Evolutionary conservation across 331 rosid species (phyloP), one percentile per base, ranked within the genome.

Genomic region (Quercus lobata): DNA sequence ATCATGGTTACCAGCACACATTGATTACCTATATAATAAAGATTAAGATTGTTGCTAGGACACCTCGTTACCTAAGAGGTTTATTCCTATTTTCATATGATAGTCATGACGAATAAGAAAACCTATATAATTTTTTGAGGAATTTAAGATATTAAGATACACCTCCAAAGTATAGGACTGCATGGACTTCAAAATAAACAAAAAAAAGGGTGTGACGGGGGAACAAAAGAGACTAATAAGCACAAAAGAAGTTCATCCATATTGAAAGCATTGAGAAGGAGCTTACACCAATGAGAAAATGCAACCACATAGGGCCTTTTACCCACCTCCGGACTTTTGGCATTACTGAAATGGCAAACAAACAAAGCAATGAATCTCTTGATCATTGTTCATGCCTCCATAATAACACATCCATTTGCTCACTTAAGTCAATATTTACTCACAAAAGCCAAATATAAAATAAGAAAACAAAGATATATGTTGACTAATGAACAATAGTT

Each of bases 291-390:
- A 92, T 46, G 70, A 94, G 88, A 85, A 92, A 94, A 85, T 94
- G 98, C 84, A 94, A 62, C 97, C 97, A 94, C 97, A 94, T 94
- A 6, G 97, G 94, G 72, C 98, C 98, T 84, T 91, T 94, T 52
- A 91, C 82, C 54, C 56, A 70, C 77, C 89, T 88, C 74, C 69
- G 89, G 66, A 94, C 92, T 71, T 83, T 74, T 34, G 98, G 98
- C 97, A 94, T 92, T 84, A 94, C 98, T 92, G 92, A 88, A 90
- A 18, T 27, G 69, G 5, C 60, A 49, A 27, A 60, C 6, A 55
- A 73, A 24, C 68, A 63, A 57, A 5, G 16, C 44, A 66, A n/a
- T 72, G 11, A 24, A 80, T 9, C 46, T 21, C 30, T 29, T 18
- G 44, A 66, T 66, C 72, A 32, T 7, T 58, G 72, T 37, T 55